Evolutionary conservation across 1,139 yeast species (phyloP), one percentile per base, ranked within the genome.

Genomic region (Pichia norvegensis): DNA sequence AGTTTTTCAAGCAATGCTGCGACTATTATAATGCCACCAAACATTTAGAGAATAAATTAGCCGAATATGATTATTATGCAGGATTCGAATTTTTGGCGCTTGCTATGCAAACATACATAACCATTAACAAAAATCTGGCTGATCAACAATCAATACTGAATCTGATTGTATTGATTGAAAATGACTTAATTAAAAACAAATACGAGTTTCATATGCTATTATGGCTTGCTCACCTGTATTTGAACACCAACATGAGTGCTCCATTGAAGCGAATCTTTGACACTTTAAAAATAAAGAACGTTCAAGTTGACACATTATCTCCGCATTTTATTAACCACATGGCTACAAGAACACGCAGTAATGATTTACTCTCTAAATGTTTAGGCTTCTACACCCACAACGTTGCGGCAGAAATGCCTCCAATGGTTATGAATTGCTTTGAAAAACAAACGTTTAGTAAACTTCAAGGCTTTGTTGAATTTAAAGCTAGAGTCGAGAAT

Each of bases 261-360:
- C 62, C 68, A 41, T 80, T 92, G 4, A 56, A 66, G 16, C 66
- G 66, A 11, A 76, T 79, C 45, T 81, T 73, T 59, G 67, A 75
- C 8, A 57, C 68, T 0, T 66, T 92, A 44, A 76, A 79, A 40
- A 76, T 88, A 51, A 85, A 84, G 57, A 82, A 82, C 68, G 66
- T 88, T 13, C 98, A 92, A 63, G 71, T 76, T 51, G 97, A 92
- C 59, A 78, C 92, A 0, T 64, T 88, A 45, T 74, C 81, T 16
- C 81, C 83, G 52, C 69, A 73, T 49, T 59, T 85, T 14, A 60
- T 70, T 8, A 70, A 79, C 1, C 68, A 86, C 42, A 55, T 67
- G 21, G 65, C 78, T 0, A 59, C 78, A 0, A 55, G 67, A 3
- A 54, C 58, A 11, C 54, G 56, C 1, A 44, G 52, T 4, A 41